Evolutionary conservation across 495 filamentous ascomycete species (phyloP).

Genomic region (Aspergillus conjunctus): DNA sequence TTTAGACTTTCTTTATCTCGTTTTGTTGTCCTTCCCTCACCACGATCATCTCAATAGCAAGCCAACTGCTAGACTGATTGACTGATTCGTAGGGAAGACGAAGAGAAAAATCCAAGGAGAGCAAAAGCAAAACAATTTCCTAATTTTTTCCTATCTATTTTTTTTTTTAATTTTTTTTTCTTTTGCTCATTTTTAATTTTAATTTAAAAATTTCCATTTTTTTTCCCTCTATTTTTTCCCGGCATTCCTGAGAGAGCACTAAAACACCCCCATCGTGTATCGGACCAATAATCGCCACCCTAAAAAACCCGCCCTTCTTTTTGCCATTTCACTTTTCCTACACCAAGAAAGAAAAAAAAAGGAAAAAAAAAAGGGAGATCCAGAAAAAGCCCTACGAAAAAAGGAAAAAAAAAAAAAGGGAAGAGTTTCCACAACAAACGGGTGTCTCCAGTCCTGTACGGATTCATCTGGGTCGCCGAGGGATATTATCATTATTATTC

Average conservation of each 20-base stretch:
- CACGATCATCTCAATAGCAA: neutral
- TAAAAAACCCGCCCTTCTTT: slow-evolving; percentile 29
- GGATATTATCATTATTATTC: slow-evolving; percentile 22
- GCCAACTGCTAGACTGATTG: neutral
- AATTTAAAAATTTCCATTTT: slow-evolving; percentile 6
- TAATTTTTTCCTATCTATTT: slow-evolving; percentile 9
- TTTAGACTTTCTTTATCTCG: neutral
- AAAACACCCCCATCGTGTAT: slow-evolving; percentile 17
- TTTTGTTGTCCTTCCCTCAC: neutral
- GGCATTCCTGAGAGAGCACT: slow-evolving; percentile 23
- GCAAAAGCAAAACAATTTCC: slow-evolving; percentile 2
- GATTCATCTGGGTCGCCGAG: slow-evolving; percentile 16
- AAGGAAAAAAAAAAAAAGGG: too few species aligned
- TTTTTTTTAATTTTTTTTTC: slow-evolving; percentile 8
- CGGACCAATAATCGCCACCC: slow-evolving; percentile 29
- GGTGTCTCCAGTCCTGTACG: slow-evolving; percentile 40
- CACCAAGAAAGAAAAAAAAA: slow-evolving; percentile 25
- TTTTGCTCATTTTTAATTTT: too few species aligned
- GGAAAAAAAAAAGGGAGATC: slow-evolving; percentile 22
- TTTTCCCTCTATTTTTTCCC: slow-evolving; percentile 12
- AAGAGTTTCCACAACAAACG: slow-evolving; percentile 11
- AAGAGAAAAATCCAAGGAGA: slow-evolving; percentile 5
- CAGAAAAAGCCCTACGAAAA: slow-evolving; percentile 15
- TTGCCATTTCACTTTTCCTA: slow-evolving; percentile 20
- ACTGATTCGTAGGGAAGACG: neutral